phyloP scores from a whole-genome alignment of 2,329 filamentous ascomycete genomes.

The Neofusicoccum kwambonambiense region DNA sequence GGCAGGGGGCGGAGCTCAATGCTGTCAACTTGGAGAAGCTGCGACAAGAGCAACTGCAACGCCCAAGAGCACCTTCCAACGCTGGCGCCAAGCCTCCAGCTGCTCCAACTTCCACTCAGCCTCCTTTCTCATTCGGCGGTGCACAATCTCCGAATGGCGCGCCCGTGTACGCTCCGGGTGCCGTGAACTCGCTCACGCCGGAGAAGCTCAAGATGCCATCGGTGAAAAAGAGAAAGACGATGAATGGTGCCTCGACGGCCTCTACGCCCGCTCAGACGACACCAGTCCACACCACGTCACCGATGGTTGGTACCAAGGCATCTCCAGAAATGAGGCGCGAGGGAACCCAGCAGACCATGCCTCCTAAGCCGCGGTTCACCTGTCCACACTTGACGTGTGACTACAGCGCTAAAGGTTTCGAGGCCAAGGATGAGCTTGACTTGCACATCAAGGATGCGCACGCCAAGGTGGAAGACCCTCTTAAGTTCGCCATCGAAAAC shows the following conservation, averaged over 20 bases:
- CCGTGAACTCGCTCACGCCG: slow-evolving; percentile 51
- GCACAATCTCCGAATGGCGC: slow-evolving; percentile 56
- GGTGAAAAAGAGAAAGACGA: slow-evolving; percentile 55
- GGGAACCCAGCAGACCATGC: slow-evolving; percentile 39
- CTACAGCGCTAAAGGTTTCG: slow-evolving; percentile 54
- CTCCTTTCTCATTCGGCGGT: slow-evolving; percentile 52
- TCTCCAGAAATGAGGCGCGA: slow-evolving; percentile 49
- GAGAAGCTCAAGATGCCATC: slow-evolving; percentile 59
- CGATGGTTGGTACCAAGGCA: slow-evolving; percentile 38
- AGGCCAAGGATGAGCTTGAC: slow-evolving; percentile 54
- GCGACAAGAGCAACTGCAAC: slow-evolving; percentile 42
- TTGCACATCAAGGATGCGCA: slow-evolving; percentile 56
- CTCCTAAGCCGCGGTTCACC: slow-evolving; percentile 49
- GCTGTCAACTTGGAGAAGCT: slow-evolving; percentile 29
- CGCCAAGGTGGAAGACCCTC: slow-evolving; percentile 53
- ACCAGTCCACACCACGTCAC: slow-evolving; percentile 41
- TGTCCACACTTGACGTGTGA: slow-evolving; percentile 56
- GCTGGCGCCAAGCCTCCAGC: slow-evolving; percentile 41
- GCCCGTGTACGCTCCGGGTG: slow-evolving; percentile 51
- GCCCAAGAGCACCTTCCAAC: slow-evolving; percentile 30
- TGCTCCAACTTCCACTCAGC: slow-evolving; percentile 51
- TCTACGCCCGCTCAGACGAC: slow-evolving; percentile 26
- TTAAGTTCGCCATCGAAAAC: slow-evolving; percentile 56
- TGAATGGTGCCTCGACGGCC: slow-evolving; percentile 42
- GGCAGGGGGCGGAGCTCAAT: slow-evolving; percentile 30